phyloP scores from a whole-genome alignment of 2,329 filamentous ascomycete genomes.

The Cladophialophora immunda region DNA sequence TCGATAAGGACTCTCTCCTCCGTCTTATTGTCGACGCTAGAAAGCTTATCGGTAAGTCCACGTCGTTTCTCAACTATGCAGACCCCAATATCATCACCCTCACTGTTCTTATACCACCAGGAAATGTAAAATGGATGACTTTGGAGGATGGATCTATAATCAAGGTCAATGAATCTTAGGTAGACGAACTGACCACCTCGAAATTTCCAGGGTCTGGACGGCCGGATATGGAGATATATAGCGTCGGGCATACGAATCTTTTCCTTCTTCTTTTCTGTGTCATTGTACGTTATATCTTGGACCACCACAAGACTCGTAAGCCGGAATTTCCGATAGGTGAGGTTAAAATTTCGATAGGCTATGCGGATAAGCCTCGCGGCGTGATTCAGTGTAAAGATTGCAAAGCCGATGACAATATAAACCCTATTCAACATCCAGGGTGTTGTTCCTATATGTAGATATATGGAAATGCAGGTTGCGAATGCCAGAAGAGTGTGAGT shows the following conservation, averaged over 20 bases:
- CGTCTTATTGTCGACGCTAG: background rate
- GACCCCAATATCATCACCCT: background rate
- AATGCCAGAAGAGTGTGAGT: background rate
- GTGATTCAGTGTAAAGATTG: background rate
- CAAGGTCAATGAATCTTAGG: background rate
- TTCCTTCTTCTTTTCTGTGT: background rate
- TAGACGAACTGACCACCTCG: background rate
- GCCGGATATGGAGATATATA: background rate
- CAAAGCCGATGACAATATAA: background rate
- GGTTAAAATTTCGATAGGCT: background rate
- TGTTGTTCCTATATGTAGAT: background rate
- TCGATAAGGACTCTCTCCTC: background rate
- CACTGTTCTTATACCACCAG: background rate
- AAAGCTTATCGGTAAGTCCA: background rate
- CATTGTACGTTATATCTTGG: background rate
- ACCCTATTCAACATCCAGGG: background rate
- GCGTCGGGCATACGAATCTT: background rate
- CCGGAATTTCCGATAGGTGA: background rate
- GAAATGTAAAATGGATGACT: background rate
- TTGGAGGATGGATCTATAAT: background rate
- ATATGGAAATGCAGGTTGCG: background rate
- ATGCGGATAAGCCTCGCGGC: background rate
- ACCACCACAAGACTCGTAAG: background rate
- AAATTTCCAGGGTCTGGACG: background rate
- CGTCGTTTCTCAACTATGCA: background rate